Evolutionary conservation across 768 basidiomycete genomes (phyloP).

Genomic region (Boletus pseudo-olivaceus): DNA sequence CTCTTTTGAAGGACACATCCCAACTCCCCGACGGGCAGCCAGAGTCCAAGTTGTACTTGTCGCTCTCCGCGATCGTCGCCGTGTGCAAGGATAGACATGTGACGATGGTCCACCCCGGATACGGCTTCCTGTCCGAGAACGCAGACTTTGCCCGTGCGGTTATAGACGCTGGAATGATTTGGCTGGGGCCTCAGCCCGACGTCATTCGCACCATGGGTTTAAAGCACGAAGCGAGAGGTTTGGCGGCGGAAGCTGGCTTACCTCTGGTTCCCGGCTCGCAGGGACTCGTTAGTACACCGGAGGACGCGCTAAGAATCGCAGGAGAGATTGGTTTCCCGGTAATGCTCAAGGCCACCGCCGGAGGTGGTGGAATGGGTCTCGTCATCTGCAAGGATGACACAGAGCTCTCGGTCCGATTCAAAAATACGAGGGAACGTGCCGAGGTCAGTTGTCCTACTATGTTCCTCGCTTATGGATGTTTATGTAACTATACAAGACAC

Average conservation of each 20-base stretch:
- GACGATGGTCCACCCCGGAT: slow-evolving; percentile 60
- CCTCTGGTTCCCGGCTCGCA: slow-evolving; percentile 56
- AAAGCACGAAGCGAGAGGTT: slow-evolving; percentile 54
- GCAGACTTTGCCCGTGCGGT: slow-evolving; percentile 49
- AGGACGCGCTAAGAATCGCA: slow-evolving; percentile 42
- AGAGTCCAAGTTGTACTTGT: slow-evolving; percentile 46
- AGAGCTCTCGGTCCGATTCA: slow-evolving; percentile 38
- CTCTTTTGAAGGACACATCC: slow-evolving; percentile 30
- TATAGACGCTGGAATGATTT: slow-evolving; percentile 47
- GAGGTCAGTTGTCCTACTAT: slow-evolving; percentile 35
- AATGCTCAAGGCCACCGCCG: slow-evolving; percentile 64
- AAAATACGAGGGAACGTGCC: slow-evolving; percentile 38
- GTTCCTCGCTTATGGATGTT: background rate
- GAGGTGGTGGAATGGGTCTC: slow-evolving; percentile 70
- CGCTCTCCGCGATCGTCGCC: slow-evolving; percentile 35
- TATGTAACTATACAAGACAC: slow-evolving; percentile 25
- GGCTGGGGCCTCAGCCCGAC: slow-evolving; percentile 53
- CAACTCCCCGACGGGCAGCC: slow-evolving; percentile 14
- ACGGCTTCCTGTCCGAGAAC: slow-evolving; percentile 66
- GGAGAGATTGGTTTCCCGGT: slow-evolving; percentile 52
- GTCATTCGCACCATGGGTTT: slow-evolving; percentile 54
- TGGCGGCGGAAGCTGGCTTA: slow-evolving; percentile 47
- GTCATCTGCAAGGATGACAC: slow-evolving; percentile 45
- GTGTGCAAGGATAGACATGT: slow-evolving; percentile 40
- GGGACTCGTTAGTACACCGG: slow-evolving; percentile 39